Base-by-base conservation (phyloP, 129 eudicot species). In the Helichrysum umbraculigerum region DNA sequence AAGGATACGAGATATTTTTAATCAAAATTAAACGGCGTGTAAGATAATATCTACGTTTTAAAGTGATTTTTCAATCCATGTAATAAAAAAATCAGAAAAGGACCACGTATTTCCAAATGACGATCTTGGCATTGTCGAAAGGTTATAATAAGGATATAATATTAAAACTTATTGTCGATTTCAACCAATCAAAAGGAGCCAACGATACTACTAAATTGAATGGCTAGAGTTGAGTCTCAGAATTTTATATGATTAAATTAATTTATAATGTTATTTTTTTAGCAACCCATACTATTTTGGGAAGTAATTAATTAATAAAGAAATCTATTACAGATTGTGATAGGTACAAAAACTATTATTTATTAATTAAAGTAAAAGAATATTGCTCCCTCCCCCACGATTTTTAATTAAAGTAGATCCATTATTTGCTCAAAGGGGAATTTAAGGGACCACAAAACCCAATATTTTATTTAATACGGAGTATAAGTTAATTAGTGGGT, bases 371-470 rank as follows among this genome's bases (percentile, higher is more conserved):
- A 12, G 2, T 61, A 8, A 4, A 63, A 79, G 73, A 79, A 72
- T 51, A 72, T 33, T 63, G 47, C 8, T 30, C 6, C n/a, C n/a
- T n/a, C n/a, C n/a, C 25, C 10, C 25, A 29, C 42, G 76, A 56
- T 78, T 78, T 71, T 78, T 42, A 59, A 69, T 42, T 14, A 78
- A 60, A 78, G 71, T 70, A 41, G 81, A 78, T 78, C 81, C 81
- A 78, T 70, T 71, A 60, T 78, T 78, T 78, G 76, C 81, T 78
- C 76, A 78, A 70, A 70, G 76, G 68, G 69, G 71, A 62, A 77
- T n/a, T n/a, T n/a, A n/a, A 78, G 65, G 76, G 76, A 78, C 81
- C 81, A 60, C 52, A 44, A 44, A 44, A 14, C 52, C 4, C 17
- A 44, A 44, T 44, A n/a, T n/a, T n/a, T n/a, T n/a, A n/a, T 44